These are phyloP conservation scores for Haemoproteus tartakovskyi DNA, from an alignment of 169 alveolate species.

Conservation along the genomic window DNA sequence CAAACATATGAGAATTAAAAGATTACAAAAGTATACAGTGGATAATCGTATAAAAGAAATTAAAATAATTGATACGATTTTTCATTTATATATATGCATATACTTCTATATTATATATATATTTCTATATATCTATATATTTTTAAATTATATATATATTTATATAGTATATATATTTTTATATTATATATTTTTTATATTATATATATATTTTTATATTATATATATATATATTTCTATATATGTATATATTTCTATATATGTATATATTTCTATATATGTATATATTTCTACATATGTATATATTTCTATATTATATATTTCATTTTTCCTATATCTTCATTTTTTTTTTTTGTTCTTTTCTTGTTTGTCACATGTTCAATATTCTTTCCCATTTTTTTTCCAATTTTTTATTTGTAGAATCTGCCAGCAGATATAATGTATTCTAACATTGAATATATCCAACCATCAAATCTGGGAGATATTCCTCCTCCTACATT, in stretches of 20 bases:
- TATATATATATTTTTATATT: background rate
- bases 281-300: background rate
- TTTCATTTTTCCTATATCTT: too few relatives aligned
- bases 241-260: background rate
- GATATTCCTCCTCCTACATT: constrained; percentile 90
- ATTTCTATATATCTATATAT: too few relatives aligned
- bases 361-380: too few relatives aligned
- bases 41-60: too few relatives aligned
- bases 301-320: too few relatives aligned
- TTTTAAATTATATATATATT: too few relatives aligned
- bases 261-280: background rate
- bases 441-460: constrained; percentile 96
- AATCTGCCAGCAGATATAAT: constrained; percentile 96
- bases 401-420: constrained; percentile 56
- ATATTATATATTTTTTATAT: constrained; percentile 1
- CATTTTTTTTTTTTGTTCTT: too few relatives aligned
- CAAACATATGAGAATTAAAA: too few relatives aligned
- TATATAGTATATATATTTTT: too few relatives aligned
- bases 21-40: too few relatives aligned
- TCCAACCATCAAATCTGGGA: constrained; percentile 83
- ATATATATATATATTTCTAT: background rate
- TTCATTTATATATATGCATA: background rate
- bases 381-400: background rate
- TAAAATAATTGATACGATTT: too few relatives aligned
- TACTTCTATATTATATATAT: background rate